Percentiles rank a stretch among this genome's conserved stretches.
These are phyloP conservation scores for Plectosphaerella sp. DNA, from an alignment of 2,329 filamentous ascomycete species.

Conservation along the genomic window DNA sequence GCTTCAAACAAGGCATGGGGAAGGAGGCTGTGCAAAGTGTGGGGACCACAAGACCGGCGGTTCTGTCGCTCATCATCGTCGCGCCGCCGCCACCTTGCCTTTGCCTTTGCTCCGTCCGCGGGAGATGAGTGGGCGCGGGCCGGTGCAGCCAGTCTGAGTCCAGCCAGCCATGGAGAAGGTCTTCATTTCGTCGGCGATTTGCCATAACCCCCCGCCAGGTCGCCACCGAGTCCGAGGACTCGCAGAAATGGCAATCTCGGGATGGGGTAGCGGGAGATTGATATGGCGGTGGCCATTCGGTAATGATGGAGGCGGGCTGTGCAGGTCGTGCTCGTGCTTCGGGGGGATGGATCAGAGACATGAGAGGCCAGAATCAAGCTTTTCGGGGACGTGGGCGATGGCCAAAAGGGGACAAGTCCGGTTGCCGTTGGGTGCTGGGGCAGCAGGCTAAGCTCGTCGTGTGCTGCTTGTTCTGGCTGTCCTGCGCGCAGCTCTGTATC, in stretches of 20 bases:
- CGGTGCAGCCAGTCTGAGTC: too few relatives aligned
- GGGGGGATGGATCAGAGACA: background rate
- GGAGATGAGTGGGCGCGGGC: too few relatives aligned
- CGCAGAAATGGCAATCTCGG: background rate
- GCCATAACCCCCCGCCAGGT: too few relatives aligned
- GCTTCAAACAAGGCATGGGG: constrained; percentile 3
- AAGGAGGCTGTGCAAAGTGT: constrained; percentile 7
- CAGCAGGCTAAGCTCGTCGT: too few relatives aligned
- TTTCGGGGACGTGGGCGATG: background rate
- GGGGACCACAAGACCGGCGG: background rate
- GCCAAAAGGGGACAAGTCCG: background rate
- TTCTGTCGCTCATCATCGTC: background rate
- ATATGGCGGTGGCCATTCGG: background rate
- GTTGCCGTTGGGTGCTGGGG: too few relatives aligned
- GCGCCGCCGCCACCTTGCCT: background rate
- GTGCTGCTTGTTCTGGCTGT: too few relatives aligned
- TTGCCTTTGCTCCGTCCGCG: too few relatives aligned
- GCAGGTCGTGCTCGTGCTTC: background rate
- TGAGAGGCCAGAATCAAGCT: background rate
- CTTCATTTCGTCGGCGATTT: too few relatives aligned
- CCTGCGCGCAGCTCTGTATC: too few relatives aligned
- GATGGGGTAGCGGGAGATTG: background rate
- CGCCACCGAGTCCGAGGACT: too few relatives aligned
- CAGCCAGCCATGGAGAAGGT: too few relatives aligned
- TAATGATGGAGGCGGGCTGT: background rate